phyloP scores from a whole-genome alignment of 2,329 filamentous ascomycete species.

The Microcera coccophila region DNA sequence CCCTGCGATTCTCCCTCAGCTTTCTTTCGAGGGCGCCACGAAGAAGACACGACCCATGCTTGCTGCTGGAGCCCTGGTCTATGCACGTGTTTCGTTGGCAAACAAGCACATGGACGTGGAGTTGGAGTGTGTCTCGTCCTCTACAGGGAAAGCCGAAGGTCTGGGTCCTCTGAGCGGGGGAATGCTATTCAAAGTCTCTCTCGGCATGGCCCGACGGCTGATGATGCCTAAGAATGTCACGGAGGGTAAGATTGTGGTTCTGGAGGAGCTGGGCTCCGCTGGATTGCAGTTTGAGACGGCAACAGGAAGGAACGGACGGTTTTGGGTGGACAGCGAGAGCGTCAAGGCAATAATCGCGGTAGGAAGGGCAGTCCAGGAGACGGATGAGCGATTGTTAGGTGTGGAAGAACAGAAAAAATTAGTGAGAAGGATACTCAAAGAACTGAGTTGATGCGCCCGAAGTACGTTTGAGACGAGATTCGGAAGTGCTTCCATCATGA shows the following conservation, averaged over 20 bases:
- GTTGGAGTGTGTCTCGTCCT: conserved; percentile 80
- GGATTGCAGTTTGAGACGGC: conserved; percentile 90
- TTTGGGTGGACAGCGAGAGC: conserved; percentile 84
- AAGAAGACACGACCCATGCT: conserved; percentile 88
- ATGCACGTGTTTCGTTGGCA: conserved; percentile 76
- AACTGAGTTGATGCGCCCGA: conserved; percentile 38
- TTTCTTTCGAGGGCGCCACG: conserved; percentile 88
- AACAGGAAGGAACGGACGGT: conserved; percentile 83
- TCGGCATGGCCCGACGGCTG: conserved; percentile 76
- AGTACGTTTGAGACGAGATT: neutral
- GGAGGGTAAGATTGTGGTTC: conserved; percentile 63
- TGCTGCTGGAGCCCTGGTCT: conserved; percentile 71
- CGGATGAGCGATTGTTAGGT: conserved; percentile 64
- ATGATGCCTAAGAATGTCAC: conserved; percentile 61
- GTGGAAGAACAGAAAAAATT: conserved; percentile 67
- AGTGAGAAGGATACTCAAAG: conserved; percentile 62
- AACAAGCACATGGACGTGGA: conserved; percentile 85
- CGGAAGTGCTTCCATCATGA: neutral
- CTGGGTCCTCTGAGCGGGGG: conserved; percentile 79
- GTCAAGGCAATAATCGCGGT: conserved; percentile 71
- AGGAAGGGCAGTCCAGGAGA: conserved; percentile 71
- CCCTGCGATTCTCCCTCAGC: conserved; percentile 70
- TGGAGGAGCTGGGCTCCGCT: conserved; percentile 72
- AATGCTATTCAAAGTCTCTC: conserved; percentile 78
- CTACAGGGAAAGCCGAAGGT: conserved; percentile 84